A percentile compares a stretch with the other conserved stretches of the same genome.
phyloP scores from a whole-genome alignment of 2,329 filamentous ascomycete genomes.

The Pestalotiopsis sp. region DNA sequence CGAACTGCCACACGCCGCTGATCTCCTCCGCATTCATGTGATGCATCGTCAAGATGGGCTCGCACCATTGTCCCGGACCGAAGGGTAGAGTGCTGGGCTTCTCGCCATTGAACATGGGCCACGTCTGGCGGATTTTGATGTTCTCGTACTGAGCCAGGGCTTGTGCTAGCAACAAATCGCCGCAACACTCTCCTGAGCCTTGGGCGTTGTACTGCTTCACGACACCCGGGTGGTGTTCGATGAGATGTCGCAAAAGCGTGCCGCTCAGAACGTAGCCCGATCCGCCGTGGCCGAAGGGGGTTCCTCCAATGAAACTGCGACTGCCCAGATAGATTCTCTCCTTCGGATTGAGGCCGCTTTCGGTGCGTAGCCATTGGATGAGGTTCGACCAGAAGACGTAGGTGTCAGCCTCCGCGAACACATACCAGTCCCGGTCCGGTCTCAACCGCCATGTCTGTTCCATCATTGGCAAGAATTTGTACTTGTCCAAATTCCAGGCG shows the following conservation, averaged over 20 bases:
- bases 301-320: slow-evolving; percentile 45
- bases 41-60: slow-evolving; percentile 60
- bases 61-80: slow-evolving; percentile 54
- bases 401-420: slow-evolving; percentile 62
- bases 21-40: slow-evolving; percentile 56
- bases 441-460: slow-evolving; percentile 57
- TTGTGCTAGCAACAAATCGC: slow-evolving; percentile 53
- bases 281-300: slow-evolving; percentile 58
- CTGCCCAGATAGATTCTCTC: slow-evolving; percentile 55
- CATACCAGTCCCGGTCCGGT: slow-evolving; percentile 58
- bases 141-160: slow-evolving; percentile 48
- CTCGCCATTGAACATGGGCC: slow-evolving; percentile 59
- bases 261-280: slow-evolving; percentile 60
- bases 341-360: slow-evolving; percentile 40
- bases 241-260: slow-evolving; percentile 51
- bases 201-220: slow-evolving; percentile 48
- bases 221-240: slow-evolving; percentile 44
- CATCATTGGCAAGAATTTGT: slow-evolving; percentile 63
- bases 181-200: slow-evolving; percentile 49
- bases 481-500: slow-evolving; percentile 61
- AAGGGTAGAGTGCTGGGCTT: slow-evolving; percentile 54
- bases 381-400: slow-evolving; percentile 60
- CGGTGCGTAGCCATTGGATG: slow-evolving; percentile 48
- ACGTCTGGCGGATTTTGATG: slow-evolving; percentile 43
- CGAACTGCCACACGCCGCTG: slow-evolving; percentile 54